Base-by-base conservation (phyloP, 768 basidiomycete species). In the Melanogaster broomeanus region DNA sequence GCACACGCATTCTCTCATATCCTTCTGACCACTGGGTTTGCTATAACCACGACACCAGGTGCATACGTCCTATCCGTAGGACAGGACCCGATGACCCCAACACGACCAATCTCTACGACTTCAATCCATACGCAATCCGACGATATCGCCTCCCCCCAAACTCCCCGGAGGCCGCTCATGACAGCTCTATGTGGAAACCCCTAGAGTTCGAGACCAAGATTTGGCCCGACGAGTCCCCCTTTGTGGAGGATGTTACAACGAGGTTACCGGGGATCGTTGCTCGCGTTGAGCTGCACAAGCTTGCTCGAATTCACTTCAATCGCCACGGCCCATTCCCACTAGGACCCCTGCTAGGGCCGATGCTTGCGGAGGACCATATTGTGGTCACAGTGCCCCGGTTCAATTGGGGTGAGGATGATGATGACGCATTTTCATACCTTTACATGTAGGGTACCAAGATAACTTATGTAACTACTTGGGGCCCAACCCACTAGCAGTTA, bases 331-430 rank as follows among this genome's bases (percentile, higher is more conserved):
- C 38, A n/a, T 8, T 7, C n/a, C 7, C n/a, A 9, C 13, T n/a
- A 21, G 38, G 38, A 18, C 4, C 9, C n/a, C 3, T 18, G 8
- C 38, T n/a, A 18, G 43, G 35, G 6, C 59, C 61, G 9, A 65
- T 67, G 64, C 42, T 67, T n/a, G 42, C 54, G 1, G 64, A 67
- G 35, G 64, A 67, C 22, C 56, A 51, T 7, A 45, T 67, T n/a
- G 42, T 67, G 1, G 40, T 57, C 8, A n/a, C n/a, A n/a, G n/a
- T n/a, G n/a, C n/a, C n/a, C n/a, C n/a, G n/a, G n/a, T n/a, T n/a
- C n/a, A n/a, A n/a, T n/a, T n/a, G n/a, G 59, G 25, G 25, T 27
- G 4, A 27, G 25, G 8, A 27, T 27, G 8, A 8, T 8, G 25
- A 27, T 8, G 25, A 27, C 25, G 4, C 25, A 8, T 27, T 27